These are phyloP conservation scores for Yamadazyma akitaensis DNA, from an alignment of 805 yeast species.

Conservation along the genomic window DNA sequence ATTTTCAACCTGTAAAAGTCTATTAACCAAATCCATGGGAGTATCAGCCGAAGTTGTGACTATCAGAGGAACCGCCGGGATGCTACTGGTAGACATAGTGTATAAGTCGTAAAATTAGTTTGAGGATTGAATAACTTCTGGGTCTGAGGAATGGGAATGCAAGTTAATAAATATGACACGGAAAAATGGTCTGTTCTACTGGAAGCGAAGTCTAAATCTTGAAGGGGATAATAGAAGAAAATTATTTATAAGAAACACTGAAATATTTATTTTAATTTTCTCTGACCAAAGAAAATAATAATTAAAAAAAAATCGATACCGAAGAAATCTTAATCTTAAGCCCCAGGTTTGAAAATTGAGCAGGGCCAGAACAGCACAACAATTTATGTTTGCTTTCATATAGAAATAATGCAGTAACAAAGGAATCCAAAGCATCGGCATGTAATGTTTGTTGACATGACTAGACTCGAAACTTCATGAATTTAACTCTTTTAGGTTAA, in stretches of 20 bases:
- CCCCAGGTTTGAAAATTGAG: not conserved
- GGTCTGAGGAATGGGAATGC: not conserved
- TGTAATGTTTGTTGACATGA: not conserved
- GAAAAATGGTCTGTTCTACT: not conserved
- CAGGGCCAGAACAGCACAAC: not conserved
- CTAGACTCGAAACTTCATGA: not conserved
- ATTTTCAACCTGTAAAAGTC: slow-evolving; percentile 24
- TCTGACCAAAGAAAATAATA: not conserved
- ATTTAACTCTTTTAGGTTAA: slow-evolving; percentile 6
- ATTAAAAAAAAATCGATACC: not conserved
- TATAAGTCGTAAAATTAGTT: not conserved
- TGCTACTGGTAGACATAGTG: not conserved
- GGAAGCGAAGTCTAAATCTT: not conserved
- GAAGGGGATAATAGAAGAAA: slow-evolving; percentile 1
- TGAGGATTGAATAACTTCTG: not conserved
- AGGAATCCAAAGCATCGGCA: not conserved
- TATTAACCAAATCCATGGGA: slow-evolving; percentile 12
- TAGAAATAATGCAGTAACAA: not conserved
- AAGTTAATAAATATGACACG: not conserved
- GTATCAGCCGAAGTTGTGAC: slow-evolving; percentile 3
- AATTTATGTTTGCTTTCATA: not conserved
- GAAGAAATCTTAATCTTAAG: too few relatives aligned
- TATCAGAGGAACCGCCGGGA: slow-evolving; percentile 3
- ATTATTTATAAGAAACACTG: not conserved
- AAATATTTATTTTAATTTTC: slow-evolving; percentile 6